These are phyloP conservation scores for Begonia peltatifolia DNA, from an alignment of 306 rosid genomes.

Conservation along the genomic window DNA sequence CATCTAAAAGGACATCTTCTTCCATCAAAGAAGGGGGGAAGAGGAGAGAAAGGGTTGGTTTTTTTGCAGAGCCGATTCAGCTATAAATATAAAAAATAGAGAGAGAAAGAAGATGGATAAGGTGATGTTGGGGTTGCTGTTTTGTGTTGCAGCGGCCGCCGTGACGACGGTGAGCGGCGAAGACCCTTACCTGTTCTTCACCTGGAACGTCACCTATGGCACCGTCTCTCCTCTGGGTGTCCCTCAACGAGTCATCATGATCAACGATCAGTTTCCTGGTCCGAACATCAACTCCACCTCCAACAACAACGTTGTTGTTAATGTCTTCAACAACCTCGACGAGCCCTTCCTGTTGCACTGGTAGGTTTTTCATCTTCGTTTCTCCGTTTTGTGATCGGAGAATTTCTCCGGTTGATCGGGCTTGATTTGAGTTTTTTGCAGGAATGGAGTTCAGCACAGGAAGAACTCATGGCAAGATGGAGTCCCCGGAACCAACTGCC, in stretches of 20 bases:
- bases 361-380: conserved; percentile 7
- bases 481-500: conserved; percentile 50
- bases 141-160: conserved; percentile 22
- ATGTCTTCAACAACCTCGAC: conserved; percentile 55
- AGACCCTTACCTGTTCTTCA: conserved; percentile 52
- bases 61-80: not conserved
- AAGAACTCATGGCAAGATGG: conserved; percentile 87
- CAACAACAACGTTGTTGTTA: conserved; percentile 54
- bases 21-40: conserved; percentile 13
- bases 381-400: too few relatives aligned
- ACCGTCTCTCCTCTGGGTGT: conserved; percentile 60
- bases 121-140: conserved; percentile 8
- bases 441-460: conserved; percentile 64
- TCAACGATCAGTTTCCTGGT: conserved; percentile 62
- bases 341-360: conserved; percentile 66
- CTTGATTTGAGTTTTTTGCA: not conserved
- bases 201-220: conserved; percentile 66
- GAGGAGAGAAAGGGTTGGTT: conserved; percentile 19
- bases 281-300: conserved; percentile 66
- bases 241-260: conserved; percentile 72
- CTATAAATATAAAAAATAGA: not conserved
- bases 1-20: conserved; percentile 16
- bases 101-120: conserved; percentile 3
- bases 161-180: conserved; percentile 18
- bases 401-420: too few relatives aligned